Conservation (phyloP, 148 eudicot genomes). For the Mesembryanthemum crystallinum region DNA sequence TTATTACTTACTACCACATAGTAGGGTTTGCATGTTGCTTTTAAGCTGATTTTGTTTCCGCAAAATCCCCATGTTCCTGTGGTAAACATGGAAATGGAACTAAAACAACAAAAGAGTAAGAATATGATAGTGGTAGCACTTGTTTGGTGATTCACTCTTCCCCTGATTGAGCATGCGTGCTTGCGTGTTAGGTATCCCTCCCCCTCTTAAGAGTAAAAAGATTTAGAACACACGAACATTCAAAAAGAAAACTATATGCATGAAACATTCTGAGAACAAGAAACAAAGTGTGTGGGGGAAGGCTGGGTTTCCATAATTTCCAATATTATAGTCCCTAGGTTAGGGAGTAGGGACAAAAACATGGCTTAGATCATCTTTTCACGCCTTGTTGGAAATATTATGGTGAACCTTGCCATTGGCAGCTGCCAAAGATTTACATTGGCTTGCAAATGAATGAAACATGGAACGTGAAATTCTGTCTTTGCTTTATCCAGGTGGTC, state of each 20-base stretch:
- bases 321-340: not conserved
- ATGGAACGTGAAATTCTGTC: not conserved
- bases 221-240: not conserved
- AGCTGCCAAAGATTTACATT: not conserved
- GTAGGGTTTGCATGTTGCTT: too few relatives aligned
- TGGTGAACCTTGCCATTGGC: too few relatives aligned
- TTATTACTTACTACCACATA: too few relatives aligned
- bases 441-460: not conserved
- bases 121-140: not conserved
- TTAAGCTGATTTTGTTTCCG: too few relatives aligned
- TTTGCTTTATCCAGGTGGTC: conserved; percentile 54
- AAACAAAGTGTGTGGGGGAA: too few relatives aligned
- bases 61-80: too few relatives aligned
- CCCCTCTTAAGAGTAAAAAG: not conserved
- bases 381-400: not conserved
- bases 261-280: not conserved
- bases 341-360: not conserved
- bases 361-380: not conserved
- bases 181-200: not conserved
- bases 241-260: not conserved
- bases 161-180: too few relatives aligned
- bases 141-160: not conserved
- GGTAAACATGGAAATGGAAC: not conserved
- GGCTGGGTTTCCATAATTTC: not conserved
- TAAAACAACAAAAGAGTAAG: not conserved